phyloP scores from a whole-genome alignment of 2,329 filamentous ascomycete genomes.

The Ophiostoma australiae region DNA sequence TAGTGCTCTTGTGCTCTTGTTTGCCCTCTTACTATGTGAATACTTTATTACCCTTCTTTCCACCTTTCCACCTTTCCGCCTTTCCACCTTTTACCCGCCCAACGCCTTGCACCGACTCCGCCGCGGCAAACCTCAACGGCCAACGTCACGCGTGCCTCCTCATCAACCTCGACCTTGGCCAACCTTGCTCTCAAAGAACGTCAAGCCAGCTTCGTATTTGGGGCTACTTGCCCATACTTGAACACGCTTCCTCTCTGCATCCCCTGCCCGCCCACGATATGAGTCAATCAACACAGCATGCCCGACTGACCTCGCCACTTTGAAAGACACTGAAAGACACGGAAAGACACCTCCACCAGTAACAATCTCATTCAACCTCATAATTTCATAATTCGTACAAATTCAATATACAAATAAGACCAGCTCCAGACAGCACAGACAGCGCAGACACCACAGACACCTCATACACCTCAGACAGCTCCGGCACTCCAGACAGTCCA shows the following conservation, averaged over 20 bases:
- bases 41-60: too few relatives aligned
- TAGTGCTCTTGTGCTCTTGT: neutral
- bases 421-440: neutral
- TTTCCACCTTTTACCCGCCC: conserved; percentile 7
- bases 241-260: too few relatives aligned
- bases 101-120: conserved; percentile 5
- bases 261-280: neutral
- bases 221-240: too few relatives aligned
- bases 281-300: neutral
- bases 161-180: neutral
- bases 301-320: neutral
- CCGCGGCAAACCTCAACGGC: neutral
- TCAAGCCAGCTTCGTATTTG: too few relatives aligned
- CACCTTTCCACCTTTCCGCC: neutral
- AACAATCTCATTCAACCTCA: neutral
- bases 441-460: neutral
- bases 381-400: neutral
- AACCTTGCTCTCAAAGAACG: neutral
- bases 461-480: neutral
- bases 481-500: too few relatives aligned
- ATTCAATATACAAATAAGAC: conserved; percentile 10
- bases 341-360: neutral
- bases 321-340: neutral
- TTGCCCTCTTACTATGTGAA: too few relatives aligned
- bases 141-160: neutral